Conservation (phyloP, 2,329 filamentous ascomycete species). For the Colletotrichum simmondsii region DNA sequence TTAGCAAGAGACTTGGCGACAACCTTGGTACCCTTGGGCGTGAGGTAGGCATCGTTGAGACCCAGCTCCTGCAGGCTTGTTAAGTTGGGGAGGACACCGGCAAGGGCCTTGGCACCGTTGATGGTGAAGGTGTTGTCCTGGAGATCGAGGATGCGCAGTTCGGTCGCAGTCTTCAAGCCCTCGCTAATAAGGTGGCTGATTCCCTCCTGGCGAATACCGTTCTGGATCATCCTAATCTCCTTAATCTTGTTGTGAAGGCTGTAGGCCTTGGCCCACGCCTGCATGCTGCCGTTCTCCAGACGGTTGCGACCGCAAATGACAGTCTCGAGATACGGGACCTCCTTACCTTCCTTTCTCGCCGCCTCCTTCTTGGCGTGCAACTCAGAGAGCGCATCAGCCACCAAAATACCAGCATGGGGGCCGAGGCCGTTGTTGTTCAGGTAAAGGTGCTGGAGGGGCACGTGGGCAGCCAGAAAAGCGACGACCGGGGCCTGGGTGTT, state of each 20-base stretch:
- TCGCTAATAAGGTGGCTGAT: slow-evolving; percentile 83
- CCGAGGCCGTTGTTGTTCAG: slow-evolving; percentile 99
- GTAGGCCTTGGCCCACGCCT: slow-evolving; percentile 90
- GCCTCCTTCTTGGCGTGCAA: slow-evolving; percentile 87
- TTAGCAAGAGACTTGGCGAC: slow-evolving; percentile 78
- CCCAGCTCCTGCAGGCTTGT: slow-evolving; percentile 82
- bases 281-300: slow-evolving; percentile 96
- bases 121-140: slow-evolving; percentile 98
- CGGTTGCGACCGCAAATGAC: slow-evolving; percentile 96
- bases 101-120: slow-evolving; percentile 81
- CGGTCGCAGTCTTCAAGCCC: slow-evolving; percentile 77
- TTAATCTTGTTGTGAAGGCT: slow-evolving; percentile 84
- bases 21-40: slow-evolving; percentile 78
- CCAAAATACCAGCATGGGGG: slow-evolving; percentile 86
- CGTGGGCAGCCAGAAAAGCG: slow-evolving; percentile 88
- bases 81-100: slow-evolving; percentile 81
- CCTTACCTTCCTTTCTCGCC: slow-evolving; percentile 76
- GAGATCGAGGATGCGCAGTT: slow-evolving; percentile 83
- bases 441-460: slow-evolving; percentile 91
- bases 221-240: slow-evolving; percentile 96
- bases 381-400: slow-evolving; percentile 86
- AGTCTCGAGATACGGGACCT: slow-evolving; percentile 90
- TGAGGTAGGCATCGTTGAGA: slow-evolving; percentile 87
- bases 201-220: slow-evolving; percentile 94
- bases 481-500: slow-evolving; percentile 94